These are phyloP conservation scores for Malus hybrid DNA, from an alignment of 331 rosid genomes.

Conservation along the genomic window DNA sequence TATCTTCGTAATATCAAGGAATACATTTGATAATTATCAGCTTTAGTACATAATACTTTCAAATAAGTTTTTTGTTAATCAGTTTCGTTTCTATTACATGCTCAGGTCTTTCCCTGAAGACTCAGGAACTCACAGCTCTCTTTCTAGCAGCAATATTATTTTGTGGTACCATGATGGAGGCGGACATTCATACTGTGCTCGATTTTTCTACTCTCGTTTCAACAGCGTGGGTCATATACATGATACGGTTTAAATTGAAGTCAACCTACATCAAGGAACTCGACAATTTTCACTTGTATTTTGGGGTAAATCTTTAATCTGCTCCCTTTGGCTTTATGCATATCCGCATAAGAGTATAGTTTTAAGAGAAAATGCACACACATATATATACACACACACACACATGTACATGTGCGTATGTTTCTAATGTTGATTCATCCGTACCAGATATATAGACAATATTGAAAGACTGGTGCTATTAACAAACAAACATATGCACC, in stretches of 20 bases:
- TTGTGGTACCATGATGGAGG: slow-evolving; percentile 33
- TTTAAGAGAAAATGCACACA: not conserved
- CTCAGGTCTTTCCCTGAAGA: slow-evolving; percentile 64
- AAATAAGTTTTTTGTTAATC: not conserved
- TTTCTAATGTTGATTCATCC: not conserved
- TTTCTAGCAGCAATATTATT: slow-evolving; percentile 34
- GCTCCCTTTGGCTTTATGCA: not conserved
- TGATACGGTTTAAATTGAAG: slow-evolving; percentile 58
- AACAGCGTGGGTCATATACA: slow-evolving; percentile 54
- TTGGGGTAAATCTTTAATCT: slow-evolving; percentile 39
- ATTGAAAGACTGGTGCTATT: too few relatives aligned
- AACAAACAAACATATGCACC: too few relatives aligned
- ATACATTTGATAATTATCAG: not conserved
- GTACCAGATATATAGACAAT: too few relatives aligned
- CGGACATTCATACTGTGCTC: slow-evolving; percentile 36
- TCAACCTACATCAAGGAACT: slow-evolving; percentile 59
- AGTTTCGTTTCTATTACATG: not conserved
- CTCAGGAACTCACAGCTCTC: slow-evolving; percentile 73
- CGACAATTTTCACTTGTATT: slow-evolving; percentile 41
- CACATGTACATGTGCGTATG: not conserved
- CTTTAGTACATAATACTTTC: not conserved
- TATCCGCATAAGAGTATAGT: not conserved
- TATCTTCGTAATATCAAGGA: not conserved
- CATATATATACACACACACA: too few relatives aligned
- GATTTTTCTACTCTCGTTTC: slow-evolving; percentile 39